Percentiles rank a stretch among this genome's conserved stretches.
Conservation (phyloP, 495 filamentous ascomycete genomes). For the Aspergillus carlsbadensis region DNA sequence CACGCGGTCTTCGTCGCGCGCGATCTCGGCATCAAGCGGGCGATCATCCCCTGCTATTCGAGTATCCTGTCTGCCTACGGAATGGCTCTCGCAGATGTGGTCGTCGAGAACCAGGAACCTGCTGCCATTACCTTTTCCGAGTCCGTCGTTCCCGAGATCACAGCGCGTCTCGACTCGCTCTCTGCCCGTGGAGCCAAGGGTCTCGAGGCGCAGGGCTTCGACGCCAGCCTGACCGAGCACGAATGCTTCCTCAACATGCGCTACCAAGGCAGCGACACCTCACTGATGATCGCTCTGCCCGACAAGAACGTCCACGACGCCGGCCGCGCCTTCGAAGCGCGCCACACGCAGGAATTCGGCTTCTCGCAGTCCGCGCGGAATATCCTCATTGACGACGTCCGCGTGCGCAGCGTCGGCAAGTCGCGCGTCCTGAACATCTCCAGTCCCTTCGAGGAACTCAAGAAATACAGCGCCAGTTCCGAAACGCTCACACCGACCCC, state of each 20-base stretch:
- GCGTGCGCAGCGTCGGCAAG: constrained; percentile 83
- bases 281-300: constrained; percentile 54
- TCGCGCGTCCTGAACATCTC: constrained; percentile 40
- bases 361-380: constrained; percentile 81
- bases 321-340: constrained; percentile 76
- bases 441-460: constrained; percentile 52
- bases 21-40: constrained; percentile 80
- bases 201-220: constrained; percentile 33
- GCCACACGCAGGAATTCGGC: constrained; percentile 92
- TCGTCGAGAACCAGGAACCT: constrained; percentile 89
- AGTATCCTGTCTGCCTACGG: constrained; percentile 95
- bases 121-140: constrained; percentile 55
- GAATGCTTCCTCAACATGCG: constrained; percentile 51
- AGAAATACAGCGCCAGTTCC: constrained; percentile 48
- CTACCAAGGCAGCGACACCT: constrained; percentile 49
- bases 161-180: constrained; percentile 10
- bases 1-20: constrained; percentile 96
- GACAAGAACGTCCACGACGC: constrained; percentile 59
- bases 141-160: constrained; percentile 9
- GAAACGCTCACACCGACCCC: constrained; percentile 2
- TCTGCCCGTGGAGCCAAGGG: constrained; percentile 9
- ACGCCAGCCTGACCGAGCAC: constrained; percentile 31
- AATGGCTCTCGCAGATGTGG: constrained; percentile 94
- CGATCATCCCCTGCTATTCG: constrained; percentile 88
- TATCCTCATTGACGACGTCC: constrained; percentile 90